Evolutionary conservation across 148 eudicot genomes (phyloP).

Genomic region (Vaccinium myrtillus): DNA sequence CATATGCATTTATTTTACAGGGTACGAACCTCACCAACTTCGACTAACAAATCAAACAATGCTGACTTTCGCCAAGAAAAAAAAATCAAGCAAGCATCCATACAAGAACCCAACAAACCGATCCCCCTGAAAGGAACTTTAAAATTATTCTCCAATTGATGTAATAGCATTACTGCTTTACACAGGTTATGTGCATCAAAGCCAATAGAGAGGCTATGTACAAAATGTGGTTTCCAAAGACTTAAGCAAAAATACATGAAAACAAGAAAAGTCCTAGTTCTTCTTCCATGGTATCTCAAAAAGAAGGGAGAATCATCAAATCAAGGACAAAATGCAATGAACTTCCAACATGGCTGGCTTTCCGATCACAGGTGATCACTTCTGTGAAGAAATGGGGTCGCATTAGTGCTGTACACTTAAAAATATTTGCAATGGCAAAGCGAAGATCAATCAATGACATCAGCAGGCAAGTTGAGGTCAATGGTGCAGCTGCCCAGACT

Average conservation of each 20-base stretch:
- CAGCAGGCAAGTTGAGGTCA: conserved; percentile 51
- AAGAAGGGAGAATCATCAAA: neutral
- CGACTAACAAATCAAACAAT: too few species aligned
- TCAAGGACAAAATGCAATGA: neutral
- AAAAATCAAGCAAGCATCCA: neutral
- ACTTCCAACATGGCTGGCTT: neutral
- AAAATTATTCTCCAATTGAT: neutral
- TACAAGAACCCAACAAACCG: neutral
- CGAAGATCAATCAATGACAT: conserved; percentile 27
- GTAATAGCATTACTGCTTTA: neutral
- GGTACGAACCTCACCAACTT: too few species aligned
- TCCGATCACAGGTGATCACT: neutral
- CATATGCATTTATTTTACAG: too few species aligned
- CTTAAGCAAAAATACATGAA: neutral
- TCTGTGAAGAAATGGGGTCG: neutral
- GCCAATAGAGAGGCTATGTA: conserved; percentile 10
- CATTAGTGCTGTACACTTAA: conserved; percentile 30
- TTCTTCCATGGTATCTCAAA: neutral
- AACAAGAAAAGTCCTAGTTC: conserved; percentile 1
- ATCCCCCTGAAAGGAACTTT: neutral
- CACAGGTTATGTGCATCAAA: neutral
- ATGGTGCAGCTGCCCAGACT: conserved; percentile 21
- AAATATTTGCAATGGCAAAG: neutral
- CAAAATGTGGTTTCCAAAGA: neutral
- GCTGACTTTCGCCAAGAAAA: too few species aligned